Conservation (phyloP, 2,329 filamentous ascomycete species). For the Aspergillus viridinutans region DNA sequence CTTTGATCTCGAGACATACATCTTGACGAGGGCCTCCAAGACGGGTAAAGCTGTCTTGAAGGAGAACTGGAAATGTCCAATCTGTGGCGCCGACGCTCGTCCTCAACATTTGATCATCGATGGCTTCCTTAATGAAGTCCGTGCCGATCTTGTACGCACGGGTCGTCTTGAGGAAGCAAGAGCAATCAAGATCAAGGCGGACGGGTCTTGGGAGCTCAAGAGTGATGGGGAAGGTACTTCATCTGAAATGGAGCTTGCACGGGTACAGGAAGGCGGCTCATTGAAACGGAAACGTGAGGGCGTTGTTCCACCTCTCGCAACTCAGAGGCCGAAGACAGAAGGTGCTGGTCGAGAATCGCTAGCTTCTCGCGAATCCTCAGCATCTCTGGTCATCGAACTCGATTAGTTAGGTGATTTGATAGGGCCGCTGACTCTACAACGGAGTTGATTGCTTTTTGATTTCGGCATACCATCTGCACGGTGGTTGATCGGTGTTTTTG, state of each 20-base stretch:
- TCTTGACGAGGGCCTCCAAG: constrained; percentile 56
- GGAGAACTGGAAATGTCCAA: constrained; percentile 76
- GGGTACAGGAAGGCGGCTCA: background rate
- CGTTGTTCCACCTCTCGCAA: constrained; percentile 1
- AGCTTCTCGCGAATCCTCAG: background rate
- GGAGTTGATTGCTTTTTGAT: background rate
- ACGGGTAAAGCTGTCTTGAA: constrained; percentile 40
- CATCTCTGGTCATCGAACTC: constrained; percentile 18
- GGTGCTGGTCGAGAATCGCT: background rate
- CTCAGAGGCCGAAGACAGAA: constrained; percentile 13
- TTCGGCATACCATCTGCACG: background rate
- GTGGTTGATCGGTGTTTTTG: background rate
- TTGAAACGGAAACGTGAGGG: constrained; percentile 15
- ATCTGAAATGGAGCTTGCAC: constrained; percentile 12
- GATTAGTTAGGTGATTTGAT: constrained; percentile 15
- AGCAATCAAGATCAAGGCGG: constrained; percentile 58
- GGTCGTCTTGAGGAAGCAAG: constrained; percentile 50
- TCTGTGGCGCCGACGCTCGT: constrained; percentile 73
- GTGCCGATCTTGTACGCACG: constrained; percentile 48
- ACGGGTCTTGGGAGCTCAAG: constrained; percentile 63
- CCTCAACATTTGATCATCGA: constrained; percentile 69
- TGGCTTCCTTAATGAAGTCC: constrained; percentile 65
- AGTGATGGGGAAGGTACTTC: constrained; percentile 23
- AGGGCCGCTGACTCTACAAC: background rate
- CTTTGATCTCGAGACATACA: constrained; percentile 82